A percentile compares a stretch with the other conserved stretches of the same genome.
phyloP scores from a whole-genome alignment of 2,329 filamentous ascomycete genomes.

The Colletotrichum lindemuthianum region DNA sequence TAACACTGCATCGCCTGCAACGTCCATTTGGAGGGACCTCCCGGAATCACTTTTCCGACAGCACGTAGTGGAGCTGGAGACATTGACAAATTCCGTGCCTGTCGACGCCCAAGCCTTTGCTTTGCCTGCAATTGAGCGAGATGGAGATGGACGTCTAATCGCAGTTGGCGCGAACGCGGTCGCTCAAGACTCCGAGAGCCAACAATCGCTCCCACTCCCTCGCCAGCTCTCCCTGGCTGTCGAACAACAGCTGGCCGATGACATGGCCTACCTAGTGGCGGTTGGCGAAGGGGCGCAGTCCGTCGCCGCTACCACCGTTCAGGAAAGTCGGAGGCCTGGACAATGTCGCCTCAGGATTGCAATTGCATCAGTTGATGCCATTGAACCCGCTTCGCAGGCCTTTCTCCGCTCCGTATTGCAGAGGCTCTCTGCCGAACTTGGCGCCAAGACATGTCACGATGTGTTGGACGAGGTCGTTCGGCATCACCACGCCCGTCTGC shows the following conservation, averaged over 20 bases:
- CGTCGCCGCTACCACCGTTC: conserved; percentile 35
- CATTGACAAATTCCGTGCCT: conserved; percentile 33
- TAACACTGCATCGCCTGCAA: conserved; percentile 24
- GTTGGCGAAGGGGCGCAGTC: conserved; percentile 37
- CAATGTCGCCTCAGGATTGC: conserved; percentile 16
- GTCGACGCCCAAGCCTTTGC: conserved; percentile 26
- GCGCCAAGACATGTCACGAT: conserved; percentile 9
- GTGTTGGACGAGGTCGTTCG: conserved; percentile 22
- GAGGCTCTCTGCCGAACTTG: conserved; percentile 1
- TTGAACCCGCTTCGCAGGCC: conserved; percentile 26
- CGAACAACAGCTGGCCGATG: conserved; percentile 34
- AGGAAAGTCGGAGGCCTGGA: conserved; percentile 7
- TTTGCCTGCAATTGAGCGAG: not conserved
- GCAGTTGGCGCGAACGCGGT: not conserved
- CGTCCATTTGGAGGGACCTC: conserved; percentile 31
- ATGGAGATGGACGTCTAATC: not conserved
- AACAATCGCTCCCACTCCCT: not conserved
- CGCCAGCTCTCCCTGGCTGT: conserved; percentile 16
- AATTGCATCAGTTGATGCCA: conserved; percentile 34
- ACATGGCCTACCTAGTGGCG: conserved; percentile 31
- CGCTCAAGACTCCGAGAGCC: conserved; percentile 1
- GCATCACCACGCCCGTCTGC: conserved; percentile 35
- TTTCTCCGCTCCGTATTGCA: conserved; percentile 31
- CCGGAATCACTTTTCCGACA: conserved; percentile 28
- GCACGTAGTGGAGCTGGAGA: conserved; percentile 32